These are phyloP conservation scores for Diaporthe capsici DNA, from an alignment of 2,329 filamentous ascomycete genomes.

Conservation along the genomic window DNA sequence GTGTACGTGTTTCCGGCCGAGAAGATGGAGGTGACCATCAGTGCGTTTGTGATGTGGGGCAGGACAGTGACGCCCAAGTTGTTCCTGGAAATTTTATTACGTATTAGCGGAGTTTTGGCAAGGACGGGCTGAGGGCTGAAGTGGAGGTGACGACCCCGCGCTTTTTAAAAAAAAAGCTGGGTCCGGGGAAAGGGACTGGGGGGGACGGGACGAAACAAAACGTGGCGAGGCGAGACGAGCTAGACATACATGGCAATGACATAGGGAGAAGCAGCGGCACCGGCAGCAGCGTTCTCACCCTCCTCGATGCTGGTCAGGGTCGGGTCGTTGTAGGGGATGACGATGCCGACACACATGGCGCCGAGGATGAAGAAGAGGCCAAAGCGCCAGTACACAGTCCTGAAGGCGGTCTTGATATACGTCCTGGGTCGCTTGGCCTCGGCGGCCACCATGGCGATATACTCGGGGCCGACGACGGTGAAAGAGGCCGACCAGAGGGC, in stretches of 20 bases:
- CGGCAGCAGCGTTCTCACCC: conserved; percentile 50
- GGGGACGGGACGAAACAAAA: background rate
- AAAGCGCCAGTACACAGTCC: conserved; percentile 80
- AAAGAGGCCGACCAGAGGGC: conserved; percentile 76
- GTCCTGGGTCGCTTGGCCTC: conserved; percentile 75
- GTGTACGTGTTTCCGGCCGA: conserved; percentile 43
- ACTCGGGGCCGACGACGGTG: conserved; percentile 76
- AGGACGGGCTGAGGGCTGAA: background rate
- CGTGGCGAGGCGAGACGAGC: background rate
- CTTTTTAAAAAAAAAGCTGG: background rate
- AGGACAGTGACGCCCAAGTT: conserved; percentile 67
- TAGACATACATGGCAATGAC: conserved; percentile 68
- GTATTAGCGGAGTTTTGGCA: conserved; percentile 22
- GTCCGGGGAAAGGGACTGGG: background rate
- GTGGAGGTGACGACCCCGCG: conserved; percentile 13
- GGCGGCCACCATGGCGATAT: conserved; percentile 78
- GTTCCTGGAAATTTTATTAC: conserved; percentile 43
- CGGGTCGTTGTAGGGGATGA: conserved; percentile 75
- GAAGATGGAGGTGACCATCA: conserved; percentile 48
- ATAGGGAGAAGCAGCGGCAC: conserved; percentile 72
- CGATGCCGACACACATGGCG: conserved; percentile 75
- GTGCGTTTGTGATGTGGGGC: conserved; percentile 71
- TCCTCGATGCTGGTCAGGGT: conserved; percentile 66
- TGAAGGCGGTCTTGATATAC: conserved; percentile 78
- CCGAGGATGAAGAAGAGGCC: conserved; percentile 80